Evolutionary conservation across 768 basidiomycete genomes (phyloP).

Genomic region (Russula sp.): DNA sequence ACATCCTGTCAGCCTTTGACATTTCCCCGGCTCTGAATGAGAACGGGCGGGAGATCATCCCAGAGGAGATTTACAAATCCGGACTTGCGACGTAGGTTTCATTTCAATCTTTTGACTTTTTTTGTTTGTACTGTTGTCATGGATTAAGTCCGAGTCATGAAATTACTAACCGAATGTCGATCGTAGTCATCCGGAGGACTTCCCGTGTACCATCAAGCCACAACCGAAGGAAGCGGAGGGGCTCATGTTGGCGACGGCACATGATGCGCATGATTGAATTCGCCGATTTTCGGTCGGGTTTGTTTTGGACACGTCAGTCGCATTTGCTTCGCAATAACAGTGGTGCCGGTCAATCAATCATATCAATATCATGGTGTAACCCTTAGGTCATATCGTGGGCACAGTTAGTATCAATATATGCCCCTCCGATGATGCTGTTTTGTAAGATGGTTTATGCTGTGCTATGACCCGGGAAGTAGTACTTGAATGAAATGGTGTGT

Average conservation of each 20-base stretch:
- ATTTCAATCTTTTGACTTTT: not conserved
- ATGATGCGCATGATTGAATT: not conserved
- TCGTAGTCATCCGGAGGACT: slow-evolving; percentile 2
- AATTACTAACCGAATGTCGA: not conserved
- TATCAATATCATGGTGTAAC: not conserved
- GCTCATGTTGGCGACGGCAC: slow-evolving; percentile 1
- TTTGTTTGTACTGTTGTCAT: not conserved
- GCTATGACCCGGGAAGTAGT: no score
- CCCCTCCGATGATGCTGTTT: no score
- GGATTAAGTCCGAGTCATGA: no score
- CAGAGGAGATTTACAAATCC: not conserved
- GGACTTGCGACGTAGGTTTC: slow-evolving; percentile 4
- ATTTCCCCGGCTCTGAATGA: slow-evolving; percentile 23
- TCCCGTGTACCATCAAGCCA: slow-evolving; percentile 9
- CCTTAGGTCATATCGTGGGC: no score
- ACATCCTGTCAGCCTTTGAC: slow-evolving; percentile 35
- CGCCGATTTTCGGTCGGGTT: not conserved
- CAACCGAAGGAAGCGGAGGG: slow-evolving; percentile 8
- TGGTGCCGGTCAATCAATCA: no score
- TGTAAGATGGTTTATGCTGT: no score
- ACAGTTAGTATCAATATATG: no score
- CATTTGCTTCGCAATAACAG: not conserved
- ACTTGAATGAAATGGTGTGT: no score
- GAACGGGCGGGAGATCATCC: not conserved
- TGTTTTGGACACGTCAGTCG: not conserved